Conservation (phyloP, 768 basidiomycete genomes). For the Termitomyces sp. region DNA sequence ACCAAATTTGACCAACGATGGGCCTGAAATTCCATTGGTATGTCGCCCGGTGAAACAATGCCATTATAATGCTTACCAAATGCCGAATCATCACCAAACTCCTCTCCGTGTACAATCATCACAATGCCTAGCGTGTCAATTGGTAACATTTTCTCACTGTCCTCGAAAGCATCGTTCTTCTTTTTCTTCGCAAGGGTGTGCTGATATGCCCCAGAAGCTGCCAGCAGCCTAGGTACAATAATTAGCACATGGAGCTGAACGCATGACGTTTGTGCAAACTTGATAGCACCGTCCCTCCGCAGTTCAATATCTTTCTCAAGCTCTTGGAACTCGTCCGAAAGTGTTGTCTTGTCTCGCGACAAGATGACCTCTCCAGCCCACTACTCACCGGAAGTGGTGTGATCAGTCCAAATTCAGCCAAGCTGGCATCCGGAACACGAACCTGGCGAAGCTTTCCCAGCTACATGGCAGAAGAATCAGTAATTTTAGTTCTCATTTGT, state of each 20-base stretch:
- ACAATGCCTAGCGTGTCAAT: slow-evolving; percentile 80
- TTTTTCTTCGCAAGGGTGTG: slow-evolving; percentile 74
- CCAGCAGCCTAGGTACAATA: slow-evolving; percentile 50
- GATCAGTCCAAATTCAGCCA: slow-evolving; percentile 19
- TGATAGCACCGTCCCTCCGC: slow-evolving; percentile 65
- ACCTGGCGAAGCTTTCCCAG: slow-evolving; percentile 81
- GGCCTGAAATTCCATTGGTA: slow-evolving; percentile 39
- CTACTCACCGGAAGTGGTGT: slow-evolving; percentile 41
- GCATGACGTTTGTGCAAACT: slow-evolving; percentile 43
- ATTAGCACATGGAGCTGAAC: neutral
- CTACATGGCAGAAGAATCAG: slow-evolving; percentile 31
- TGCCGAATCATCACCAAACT: slow-evolving; percentile 72
- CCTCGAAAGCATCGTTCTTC: slow-evolving; percentile 56
- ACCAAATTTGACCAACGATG: slow-evolving; percentile 71
- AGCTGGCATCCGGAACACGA: slow-evolving; percentile 7
- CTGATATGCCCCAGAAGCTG: slow-evolving; percentile 71
- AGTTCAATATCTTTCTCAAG: slow-evolving; percentile 85
- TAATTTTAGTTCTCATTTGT: neutral
- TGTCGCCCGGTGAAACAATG: neutral
- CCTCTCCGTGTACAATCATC: slow-evolving; percentile 84
- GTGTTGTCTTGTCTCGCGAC: slow-evolving; percentile 73
- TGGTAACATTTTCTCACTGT: slow-evolving; percentile 68
- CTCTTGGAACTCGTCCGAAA: slow-evolving; percentile 76
- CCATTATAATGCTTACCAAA: slow-evolving; percentile 45
- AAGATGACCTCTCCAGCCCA: slow-evolving; percentile 91